These are phyloP conservation scores for Citeromyces matritensis DNA, from an alignment of 805 yeast species.

Conservation along the genomic window DNA sequence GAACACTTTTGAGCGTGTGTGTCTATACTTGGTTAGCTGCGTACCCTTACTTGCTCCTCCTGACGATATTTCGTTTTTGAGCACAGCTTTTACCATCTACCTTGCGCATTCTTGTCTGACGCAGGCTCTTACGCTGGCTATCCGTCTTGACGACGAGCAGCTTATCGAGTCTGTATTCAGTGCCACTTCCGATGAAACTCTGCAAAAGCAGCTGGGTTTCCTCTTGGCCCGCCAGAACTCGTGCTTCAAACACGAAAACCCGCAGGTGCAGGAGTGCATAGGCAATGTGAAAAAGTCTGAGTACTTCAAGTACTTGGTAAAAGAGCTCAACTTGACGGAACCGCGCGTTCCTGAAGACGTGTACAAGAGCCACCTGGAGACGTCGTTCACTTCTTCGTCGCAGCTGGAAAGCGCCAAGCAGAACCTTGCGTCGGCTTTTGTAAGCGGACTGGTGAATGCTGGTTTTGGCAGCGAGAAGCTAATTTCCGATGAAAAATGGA, in stretches of 20 bases:
- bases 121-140: constrained; percentile 82
- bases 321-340: constrained; percentile 76
- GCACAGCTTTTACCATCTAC: constrained; percentile 81
- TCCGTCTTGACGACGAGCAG: constrained; percentile 71
- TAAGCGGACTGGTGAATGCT: constrained; percentile 78
- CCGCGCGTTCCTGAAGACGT: constrained; percentile 94
- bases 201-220: constrained; percentile 85
- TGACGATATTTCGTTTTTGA: constrained; percentile 73
- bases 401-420: constrained; percentile 86
- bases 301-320: constrained; percentile 64
- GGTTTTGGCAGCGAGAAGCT: constrained; percentile 85
- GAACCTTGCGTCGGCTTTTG: constrained; percentile 89
- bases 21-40: constrained; percentile 89
- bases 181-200: constrained; percentile 56
- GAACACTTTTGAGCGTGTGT: constrained; percentile 73
- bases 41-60: constrained; percentile 95
- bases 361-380: constrained; percentile 78
- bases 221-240: constrained; percentile 79
- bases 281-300: constrained; percentile 69
- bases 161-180: constrained; percentile 69
- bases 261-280: constrained; percentile 70
- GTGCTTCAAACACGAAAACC: constrained; percentile 55
- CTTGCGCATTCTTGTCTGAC: constrained; percentile 66
- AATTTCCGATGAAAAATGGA: constrained; percentile 64
- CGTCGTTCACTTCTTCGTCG: constrained; percentile 20